Percentiles rank a stretch among this genome's conserved stretches.
These are phyloP conservation scores for Poterioochromonas sp. DNA, from an alignment of 352 stramenopile genomes.

Conservation along the genomic window DNA sequence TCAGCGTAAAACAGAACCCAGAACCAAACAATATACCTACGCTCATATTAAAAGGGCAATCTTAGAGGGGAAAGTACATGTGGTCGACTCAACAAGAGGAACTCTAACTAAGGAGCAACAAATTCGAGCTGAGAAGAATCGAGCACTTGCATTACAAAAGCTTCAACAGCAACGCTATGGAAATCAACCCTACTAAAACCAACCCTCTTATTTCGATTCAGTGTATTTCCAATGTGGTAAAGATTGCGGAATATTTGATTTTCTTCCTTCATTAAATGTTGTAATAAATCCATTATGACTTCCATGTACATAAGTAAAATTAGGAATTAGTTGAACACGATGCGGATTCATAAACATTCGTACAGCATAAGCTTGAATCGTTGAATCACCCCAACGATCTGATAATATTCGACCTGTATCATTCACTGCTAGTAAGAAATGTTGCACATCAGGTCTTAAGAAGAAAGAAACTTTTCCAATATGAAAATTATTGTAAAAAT, in stretches of 20 bases:
- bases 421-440: slow-evolving; percentile 6
- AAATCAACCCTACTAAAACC: too few relatives aligned
- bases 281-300: background rate
- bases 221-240: too few relatives aligned
- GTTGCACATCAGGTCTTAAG: slow-evolving; percentile 10
- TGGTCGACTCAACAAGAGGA: too few relatives aligned
- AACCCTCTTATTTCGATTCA: too few relatives aligned
- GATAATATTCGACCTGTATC: slow-evolving; percentile 3
- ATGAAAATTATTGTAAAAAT: slow-evolving; percentile 29
- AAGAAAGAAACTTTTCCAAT: slow-evolving; percentile 24
- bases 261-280: background rate
- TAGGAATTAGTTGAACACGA: background rate
- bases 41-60: too few relatives aligned
- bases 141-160: too few relatives aligned
- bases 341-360: slow-evolving; percentile 23
- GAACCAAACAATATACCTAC: too few relatives aligned
- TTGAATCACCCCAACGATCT: slow-evolving; percentile 8
- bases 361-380: slow-evolving; percentile 9
- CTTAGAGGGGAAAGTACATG: too few relatives aligned
- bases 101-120: too few relatives aligned
- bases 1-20: too few relatives aligned
- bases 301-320: background rate
- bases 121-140: too few relatives aligned
- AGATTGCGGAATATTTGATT: background rate
- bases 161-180: too few relatives aligned